phyloP scores from a whole-genome alignment of 805 yeast species.

The Ogataea paradorogensis region DNA sequence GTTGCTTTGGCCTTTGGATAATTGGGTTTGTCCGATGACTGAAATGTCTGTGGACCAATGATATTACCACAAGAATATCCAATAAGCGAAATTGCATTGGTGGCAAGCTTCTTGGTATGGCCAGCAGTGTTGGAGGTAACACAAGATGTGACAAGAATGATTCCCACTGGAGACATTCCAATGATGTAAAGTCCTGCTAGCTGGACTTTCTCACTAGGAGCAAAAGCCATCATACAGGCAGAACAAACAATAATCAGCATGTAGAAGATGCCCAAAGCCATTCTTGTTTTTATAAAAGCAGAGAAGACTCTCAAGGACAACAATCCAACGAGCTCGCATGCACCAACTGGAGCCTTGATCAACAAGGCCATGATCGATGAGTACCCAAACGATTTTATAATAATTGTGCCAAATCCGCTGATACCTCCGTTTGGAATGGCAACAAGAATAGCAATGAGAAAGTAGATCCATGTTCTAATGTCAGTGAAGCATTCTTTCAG shows the following conservation, averaged over 20 bases:
- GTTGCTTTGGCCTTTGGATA: slow-evolving; percentile 46
- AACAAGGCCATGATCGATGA: slow-evolving; percentile 24
- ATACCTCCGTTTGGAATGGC: slow-evolving; percentile 33
- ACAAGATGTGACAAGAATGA: slow-evolving; percentile 27
- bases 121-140: slow-evolving; percentile 42
- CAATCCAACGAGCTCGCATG: slow-evolving; percentile 32
- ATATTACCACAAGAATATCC: slow-evolving; percentile 47
- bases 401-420: slow-evolving; percentile 46
- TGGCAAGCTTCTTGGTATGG: slow-evolving; percentile 48
- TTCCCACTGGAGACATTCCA: slow-evolving; percentile 25
- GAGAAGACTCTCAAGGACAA: slow-evolving; percentile 30
- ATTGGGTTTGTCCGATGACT: slow-evolving; percentile 42
- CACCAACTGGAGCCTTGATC: slow-evolving; percentile 27
- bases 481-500: slow-evolving; percentile 20
- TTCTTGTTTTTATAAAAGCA: slow-evolving; percentile 24
- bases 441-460: slow-evolving; percentile 30
- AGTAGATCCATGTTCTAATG: slow-evolving; percentile 44
- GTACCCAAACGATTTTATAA: slow-evolving; percentile 29
- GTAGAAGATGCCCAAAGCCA: slow-evolving; percentile 21
- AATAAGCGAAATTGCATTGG: slow-evolving; percentile 33
- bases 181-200: slow-evolving; percentile 32
- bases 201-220: slow-evolving; percentile 16
- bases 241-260: slow-evolving; percentile 22
- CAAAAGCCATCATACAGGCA: slow-evolving; percentile 31
- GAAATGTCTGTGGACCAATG: slow-evolving; percentile 55